These are phyloP conservation scores for Serendipita sp. DNA, from an alignment of 768 basidiomycete species.

Conservation along the genomic window DNA sequence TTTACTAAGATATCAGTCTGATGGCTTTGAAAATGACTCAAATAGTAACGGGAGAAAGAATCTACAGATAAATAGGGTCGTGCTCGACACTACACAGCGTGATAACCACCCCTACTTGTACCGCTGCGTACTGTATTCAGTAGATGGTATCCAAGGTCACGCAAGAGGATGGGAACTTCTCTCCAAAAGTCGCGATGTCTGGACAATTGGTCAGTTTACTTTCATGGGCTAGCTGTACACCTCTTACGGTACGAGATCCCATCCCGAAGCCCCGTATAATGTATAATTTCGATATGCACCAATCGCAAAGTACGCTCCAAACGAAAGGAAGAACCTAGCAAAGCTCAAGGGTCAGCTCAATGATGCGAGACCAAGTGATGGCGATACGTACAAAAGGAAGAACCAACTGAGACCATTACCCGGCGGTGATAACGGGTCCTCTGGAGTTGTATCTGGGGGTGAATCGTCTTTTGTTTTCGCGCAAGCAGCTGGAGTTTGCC, in stretches of 20 bases:
- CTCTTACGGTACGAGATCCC: constrained; percentile 67
- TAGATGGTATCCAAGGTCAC: constrained; percentile 51
- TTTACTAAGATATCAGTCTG: not conserved
- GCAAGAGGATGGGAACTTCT: constrained; percentile 74
- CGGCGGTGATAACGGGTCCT: constrained; percentile 15
- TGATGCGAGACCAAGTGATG: not conserved
- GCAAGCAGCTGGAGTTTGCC: constrained; percentile 49
- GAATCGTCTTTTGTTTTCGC: constrained; percentile 18
- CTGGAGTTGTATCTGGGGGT: not conserved
- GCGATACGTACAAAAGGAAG: constrained; percentile 54
- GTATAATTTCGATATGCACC: constrained; percentile 83
- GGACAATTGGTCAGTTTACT: constrained; percentile 2
- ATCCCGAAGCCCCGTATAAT: constrained; percentile 68
- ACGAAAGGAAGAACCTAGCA: constrained; percentile 42
- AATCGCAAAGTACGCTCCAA: constrained; percentile 52
- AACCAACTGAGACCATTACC: constrained; percentile 79
- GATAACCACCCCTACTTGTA: constrained; percentile 1
- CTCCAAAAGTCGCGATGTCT: constrained; percentile 85
- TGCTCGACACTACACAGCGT: not conserved
- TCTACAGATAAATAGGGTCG: no score
- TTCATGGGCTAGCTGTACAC: constrained; percentile 12
- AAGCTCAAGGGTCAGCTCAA: not conserved
- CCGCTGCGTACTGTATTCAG: not conserved
- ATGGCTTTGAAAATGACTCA: no score
- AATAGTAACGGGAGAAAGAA: no score